Conservation (phyloP, 179 eudicot species). For the Patellifolia procumbens region DNA sequence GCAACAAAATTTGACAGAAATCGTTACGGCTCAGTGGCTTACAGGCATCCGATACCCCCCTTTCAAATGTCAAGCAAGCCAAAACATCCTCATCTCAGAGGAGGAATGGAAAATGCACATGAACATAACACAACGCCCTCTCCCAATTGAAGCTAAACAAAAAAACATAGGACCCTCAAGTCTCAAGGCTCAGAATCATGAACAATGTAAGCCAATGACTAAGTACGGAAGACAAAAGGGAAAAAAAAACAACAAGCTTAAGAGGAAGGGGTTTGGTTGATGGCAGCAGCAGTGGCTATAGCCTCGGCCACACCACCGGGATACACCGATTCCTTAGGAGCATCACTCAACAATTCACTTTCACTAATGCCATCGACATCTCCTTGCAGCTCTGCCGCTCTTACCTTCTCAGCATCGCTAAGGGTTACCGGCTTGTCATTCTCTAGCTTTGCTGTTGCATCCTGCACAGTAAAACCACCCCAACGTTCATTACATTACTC, state of each 20-base stretch:
- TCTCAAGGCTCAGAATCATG: not conserved
- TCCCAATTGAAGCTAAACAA: too few relatives aligned
- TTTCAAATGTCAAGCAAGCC: too few relatives aligned
- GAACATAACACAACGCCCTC: too few relatives aligned
- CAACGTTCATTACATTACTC: too few relatives aligned
- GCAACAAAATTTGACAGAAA: too few relatives aligned
- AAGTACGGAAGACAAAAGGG: not conserved
- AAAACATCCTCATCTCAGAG: too few relatives aligned
- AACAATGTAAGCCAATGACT: not conserved
- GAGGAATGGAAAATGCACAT: too few relatives aligned
- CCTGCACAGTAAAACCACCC: slow-evolving; percentile 12
- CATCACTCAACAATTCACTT: slow-evolving; percentile 16
- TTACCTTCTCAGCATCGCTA: slow-evolving; percentile 36
- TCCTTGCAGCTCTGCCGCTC: slow-evolving; percentile 42
- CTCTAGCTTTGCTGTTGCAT: slow-evolving; percentile 32
- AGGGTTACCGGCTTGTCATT: slow-evolving; percentile 29
- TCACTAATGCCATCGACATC: slow-evolving; percentile 33
- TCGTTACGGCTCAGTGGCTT: too few relatives aligned
- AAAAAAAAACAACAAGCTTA: not conserved
- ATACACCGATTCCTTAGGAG: slow-evolving; percentile 32
- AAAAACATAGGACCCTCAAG: too few relatives aligned
- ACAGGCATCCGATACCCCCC: too few relatives aligned
- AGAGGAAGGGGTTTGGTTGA: slow-evolving; percentile 24
- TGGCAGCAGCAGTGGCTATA: slow-evolving; percentile 31
- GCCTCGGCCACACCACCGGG: slow-evolving; percentile 37